A percentile compares a stretch with the other conserved stretches of the same genome.
phyloP scores from a whole-genome alignment of 2,329 filamentous ascomycete genomes.

The Rhinocladiella mackenziei region DNA sequence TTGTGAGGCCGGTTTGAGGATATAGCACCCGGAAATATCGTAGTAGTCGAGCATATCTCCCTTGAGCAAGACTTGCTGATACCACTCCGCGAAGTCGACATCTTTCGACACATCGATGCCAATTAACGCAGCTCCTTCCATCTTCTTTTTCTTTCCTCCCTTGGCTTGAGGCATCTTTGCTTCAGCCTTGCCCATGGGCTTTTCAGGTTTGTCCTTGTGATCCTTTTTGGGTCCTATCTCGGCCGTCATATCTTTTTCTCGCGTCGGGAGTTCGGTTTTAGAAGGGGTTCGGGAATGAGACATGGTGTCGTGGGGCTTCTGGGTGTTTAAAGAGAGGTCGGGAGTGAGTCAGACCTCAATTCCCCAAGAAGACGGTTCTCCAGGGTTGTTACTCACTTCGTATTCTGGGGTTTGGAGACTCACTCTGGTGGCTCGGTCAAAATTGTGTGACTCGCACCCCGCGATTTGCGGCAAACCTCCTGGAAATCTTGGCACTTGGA shows the following conservation, averaged over 20 bases:
- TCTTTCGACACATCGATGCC: slow-evolving; percentile 83
- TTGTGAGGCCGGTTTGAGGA: slow-evolving; percentile 71
- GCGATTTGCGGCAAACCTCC: no score
- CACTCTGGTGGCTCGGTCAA: no score
- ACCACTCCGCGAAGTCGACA: slow-evolving; percentile 89
- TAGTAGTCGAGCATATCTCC: slow-evolving; percentile 98
- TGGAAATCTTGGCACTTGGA: no score
- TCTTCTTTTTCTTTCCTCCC: slow-evolving; percentile 47
- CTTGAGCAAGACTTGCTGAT: slow-evolving; percentile 95
- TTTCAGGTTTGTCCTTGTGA: slow-evolving; percentile 41
- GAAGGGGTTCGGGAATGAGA: slow-evolving; percentile 22
- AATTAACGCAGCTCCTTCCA: slow-evolving; percentile 64
- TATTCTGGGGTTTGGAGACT: no score
- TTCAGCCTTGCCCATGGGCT: slow-evolving; percentile 43
- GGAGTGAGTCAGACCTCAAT: slow-evolving; percentile 1
- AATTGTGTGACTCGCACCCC: no score
- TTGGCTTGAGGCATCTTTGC: slow-evolving; percentile 44
- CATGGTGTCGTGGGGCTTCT: slow-evolving; percentile 10
- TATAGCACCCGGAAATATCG: slow-evolving; percentile 95
- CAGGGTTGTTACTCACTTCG: no score
- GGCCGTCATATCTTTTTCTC: slow-evolving; percentile 17
- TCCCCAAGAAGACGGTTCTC: no score
- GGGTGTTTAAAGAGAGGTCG: not conserved
- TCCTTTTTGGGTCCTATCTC: slow-evolving; percentile 39
- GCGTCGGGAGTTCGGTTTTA: slow-evolving; percentile 23